A percentile compares a stretch with the other conserved stretches of the same genome.
Evolutionary conservation across 257 asterid genomes (phyloP).

Genomic region (Phtheirospermum japonicum): DNA sequence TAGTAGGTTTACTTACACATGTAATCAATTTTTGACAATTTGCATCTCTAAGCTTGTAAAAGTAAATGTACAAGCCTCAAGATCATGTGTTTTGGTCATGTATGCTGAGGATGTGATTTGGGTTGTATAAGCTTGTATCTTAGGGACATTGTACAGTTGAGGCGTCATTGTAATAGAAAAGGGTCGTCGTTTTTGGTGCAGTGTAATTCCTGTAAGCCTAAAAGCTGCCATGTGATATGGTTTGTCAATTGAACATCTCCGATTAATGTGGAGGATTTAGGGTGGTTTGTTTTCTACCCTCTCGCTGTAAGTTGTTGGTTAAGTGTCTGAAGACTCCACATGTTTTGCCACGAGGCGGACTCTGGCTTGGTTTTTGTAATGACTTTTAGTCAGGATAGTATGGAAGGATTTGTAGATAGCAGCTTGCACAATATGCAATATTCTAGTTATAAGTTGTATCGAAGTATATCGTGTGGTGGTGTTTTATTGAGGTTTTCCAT

Average conservation of each 20-base stretch:
- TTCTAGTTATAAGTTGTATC: not conserved
- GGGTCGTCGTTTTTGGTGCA: constrained; percentile 29
- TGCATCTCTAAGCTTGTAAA: constrained; percentile 31
- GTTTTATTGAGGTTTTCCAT: no score
- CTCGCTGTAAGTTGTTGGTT: not conserved
- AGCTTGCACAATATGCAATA: not conserved
- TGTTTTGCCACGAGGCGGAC: not conserved
- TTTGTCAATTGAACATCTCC: not conserved
- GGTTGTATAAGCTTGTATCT: constrained; percentile 1
- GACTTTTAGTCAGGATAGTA: not conserved
- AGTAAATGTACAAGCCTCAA: constrained; percentile 28
- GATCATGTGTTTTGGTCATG: constrained; percentile 30
- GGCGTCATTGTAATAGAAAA: constrained; percentile 16
- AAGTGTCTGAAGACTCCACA: not conserved
- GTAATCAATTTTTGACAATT: constrained; percentile 26
- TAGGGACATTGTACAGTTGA: not conserved
- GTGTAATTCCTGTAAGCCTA: constrained; percentile 29
- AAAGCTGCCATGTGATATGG: constrained; percentile 8
- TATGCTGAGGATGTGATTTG: constrained; percentile 19
- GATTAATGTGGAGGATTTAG: not conserved
- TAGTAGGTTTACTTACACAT: constrained; percentile 21
- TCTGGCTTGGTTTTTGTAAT: not conserved
- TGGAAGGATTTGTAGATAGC: not conserved
- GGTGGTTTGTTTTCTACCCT: no score
- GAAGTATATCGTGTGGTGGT: no score